Evolutionary conservation across 2,329 filamentous ascomycete species (phyloP).

Genomic region (Hymenoscyphus albidus): DNA sequence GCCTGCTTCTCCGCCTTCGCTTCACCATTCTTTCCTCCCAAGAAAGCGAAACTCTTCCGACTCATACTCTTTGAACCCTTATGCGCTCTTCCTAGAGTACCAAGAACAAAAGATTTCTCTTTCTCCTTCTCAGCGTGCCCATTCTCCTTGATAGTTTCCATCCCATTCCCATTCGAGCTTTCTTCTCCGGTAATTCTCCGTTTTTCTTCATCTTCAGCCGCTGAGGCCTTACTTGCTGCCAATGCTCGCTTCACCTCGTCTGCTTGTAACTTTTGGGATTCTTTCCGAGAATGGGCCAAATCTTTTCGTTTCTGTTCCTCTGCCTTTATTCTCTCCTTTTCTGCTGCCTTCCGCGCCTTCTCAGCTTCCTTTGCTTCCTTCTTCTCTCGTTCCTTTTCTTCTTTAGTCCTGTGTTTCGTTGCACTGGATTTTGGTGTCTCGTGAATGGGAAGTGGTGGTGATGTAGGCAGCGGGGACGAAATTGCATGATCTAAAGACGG

Average conservation of each 20-base stretch:
- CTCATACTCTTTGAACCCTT: slow-evolving; percentile 74
- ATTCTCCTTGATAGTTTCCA: slow-evolving; percentile 24
- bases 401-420: slow-evolving; percentile 44
- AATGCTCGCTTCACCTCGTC: slow-evolving; percentile 57
- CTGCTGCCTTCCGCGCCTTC: slow-evolving; percentile 37
- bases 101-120: slow-evolving; percentile 39
- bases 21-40: slow-evolving; percentile 47
- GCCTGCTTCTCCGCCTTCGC: slow-evolving; percentile 11
- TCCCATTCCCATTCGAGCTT: slow-evolving; percentile 11
- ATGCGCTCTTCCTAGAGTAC: slow-evolving; percentile 50
- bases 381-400: slow-evolving; percentile 63
- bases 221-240: slow-evolving; percentile 51
- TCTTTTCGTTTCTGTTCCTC: slow-evolving; percentile 43
- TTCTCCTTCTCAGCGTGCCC: slow-evolving; percentile 30
- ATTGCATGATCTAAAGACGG: slow-evolving; percentile 61
- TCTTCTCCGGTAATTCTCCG: slow-evolving; percentile 49
- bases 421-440: slow-evolving; percentile 17
- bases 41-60: slow-evolving; percentile 68
- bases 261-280: slow-evolving; percentile 44
- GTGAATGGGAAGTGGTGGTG: slow-evolving; percentile 24
- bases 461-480: slow-evolving; percentile 51
- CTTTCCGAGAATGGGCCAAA: slow-evolving; percentile 34
- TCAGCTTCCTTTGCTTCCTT: slow-evolving; percentile 59
- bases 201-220: slow-evolving; percentile 54
- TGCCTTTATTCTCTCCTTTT: slow-evolving; percentile 38